Evolutionary conservation across 768 basidiomycete species (phyloP), one percentile per base, ranked within the genome.

Genomic region (Podaxis sp.): DNA sequence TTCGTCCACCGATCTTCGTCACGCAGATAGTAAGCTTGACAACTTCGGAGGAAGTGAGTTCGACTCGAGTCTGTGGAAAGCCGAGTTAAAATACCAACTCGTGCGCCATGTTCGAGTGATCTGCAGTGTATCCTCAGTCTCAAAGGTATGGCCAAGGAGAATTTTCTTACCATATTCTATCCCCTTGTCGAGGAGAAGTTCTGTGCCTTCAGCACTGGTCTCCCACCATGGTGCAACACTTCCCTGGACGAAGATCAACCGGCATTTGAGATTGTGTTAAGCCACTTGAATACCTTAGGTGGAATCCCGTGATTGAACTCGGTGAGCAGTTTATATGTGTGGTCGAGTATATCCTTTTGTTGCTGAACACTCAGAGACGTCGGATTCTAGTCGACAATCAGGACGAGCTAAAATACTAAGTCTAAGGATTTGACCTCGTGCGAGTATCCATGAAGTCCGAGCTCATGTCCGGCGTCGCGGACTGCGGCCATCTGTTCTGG

Each of bases 221-320:
- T 92, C 90, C 89, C 89, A 92, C 88, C 90, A 92, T 0, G 89
- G 89, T 1, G 89, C 89, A 38, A 89, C 88, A 55, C 82, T 84
- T 42, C 86, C 87, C 74, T 78, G 61, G 22, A 13, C 12, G 40
- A 11, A 3, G 33, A 2, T 46, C 44, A 46, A 19, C 19, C n/a
- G 7, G n/a, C 44, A n/a, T 17, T 46, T 2, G 7, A 17, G 44
- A 46, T 8, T 22, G 17, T 8, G 7, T 6, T n/a, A 46, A 7
- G n/a, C 19, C n/a, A n/a, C 0, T 46, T 19, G 19, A 46, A 19
- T 15, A 75, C 77, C 70, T 83, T 84, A 0, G 86, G 86, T 24
- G 84, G 76, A 15, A 80, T 72, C 26, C 85, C 84, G 63, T 82
- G 73, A 69, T 87, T 88, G 69, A 90, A 90, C 12, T 80, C 78